Percentiles rank a stretch among this genome's conserved stretches.
phyloP scores from a whole-genome alignment of 352 stramenopile species.

The Blastocystis sp. region DNA sequence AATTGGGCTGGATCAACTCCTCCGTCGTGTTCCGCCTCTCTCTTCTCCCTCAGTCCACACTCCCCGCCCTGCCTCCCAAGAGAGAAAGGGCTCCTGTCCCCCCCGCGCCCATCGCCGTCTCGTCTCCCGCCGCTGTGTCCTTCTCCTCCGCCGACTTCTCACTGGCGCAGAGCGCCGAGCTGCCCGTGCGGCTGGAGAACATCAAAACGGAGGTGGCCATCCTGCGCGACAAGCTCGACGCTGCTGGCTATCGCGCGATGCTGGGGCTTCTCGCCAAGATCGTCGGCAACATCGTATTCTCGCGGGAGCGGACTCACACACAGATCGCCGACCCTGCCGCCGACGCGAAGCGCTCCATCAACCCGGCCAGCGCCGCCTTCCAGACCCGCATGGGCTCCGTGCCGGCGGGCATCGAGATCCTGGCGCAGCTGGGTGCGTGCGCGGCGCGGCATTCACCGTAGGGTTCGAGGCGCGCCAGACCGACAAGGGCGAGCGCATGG shows the following conservation, averaged over 20 bases:
- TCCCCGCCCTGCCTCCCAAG: background rate
- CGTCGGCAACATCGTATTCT: constrained; percentile 8
- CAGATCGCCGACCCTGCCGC: background rate
- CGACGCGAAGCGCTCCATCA: background rate
- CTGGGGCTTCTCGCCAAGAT: background rate
- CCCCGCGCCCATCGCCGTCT: background rate
- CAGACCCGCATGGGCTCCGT: background rate
- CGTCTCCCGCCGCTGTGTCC: background rate
- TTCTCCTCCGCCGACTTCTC: background rate
- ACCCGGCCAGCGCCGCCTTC: background rate
- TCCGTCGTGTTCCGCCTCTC: constrained; percentile 9
- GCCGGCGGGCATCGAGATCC: background rate
- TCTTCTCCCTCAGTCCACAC: too few relatives aligned
- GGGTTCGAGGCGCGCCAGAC: background rate
- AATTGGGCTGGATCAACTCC: background rate
- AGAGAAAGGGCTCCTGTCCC: background rate
- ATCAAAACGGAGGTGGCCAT: background rate
- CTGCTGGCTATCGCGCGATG: too few relatives aligned
- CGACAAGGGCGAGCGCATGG: constrained; percentile 5
- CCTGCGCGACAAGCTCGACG: background rate
- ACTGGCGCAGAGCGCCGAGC: too few relatives aligned
- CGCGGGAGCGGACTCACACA: background rate
- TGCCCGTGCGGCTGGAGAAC: background rate
- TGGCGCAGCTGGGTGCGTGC: background rate
- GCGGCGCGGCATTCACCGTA: background rate